Base-by-base conservation (phyloP, 2,329 filamentous ascomycete species). In the Aspergillus awamori region DNA sequence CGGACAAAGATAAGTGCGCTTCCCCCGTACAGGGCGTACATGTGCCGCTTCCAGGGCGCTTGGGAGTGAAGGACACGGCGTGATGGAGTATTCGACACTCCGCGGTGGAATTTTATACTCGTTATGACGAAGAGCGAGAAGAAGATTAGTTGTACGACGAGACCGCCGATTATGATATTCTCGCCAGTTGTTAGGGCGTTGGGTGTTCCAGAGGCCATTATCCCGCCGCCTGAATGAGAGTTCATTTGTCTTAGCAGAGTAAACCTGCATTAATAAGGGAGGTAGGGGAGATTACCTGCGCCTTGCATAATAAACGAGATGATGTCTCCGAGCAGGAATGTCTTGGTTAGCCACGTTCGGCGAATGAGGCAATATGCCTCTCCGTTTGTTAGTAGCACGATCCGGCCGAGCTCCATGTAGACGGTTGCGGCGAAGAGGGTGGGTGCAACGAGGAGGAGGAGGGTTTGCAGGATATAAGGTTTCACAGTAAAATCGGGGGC, bases 1-100 rank as follows among this genome's bases (percentile, higher is more conserved):
- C 64, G 58, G 2, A 62, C 51, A 36, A 67, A 61, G 11, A 67
- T 62, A n/a, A 67, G 47, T 5, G 61, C 8, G n/a, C 60, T 56
- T 8, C 36, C 41, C 13, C n/a, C 10, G 13, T 57, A 48, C 26
- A 28, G 33, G 2, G 20, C 26, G 22, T 24, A 20, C 43, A 48
- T 6, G 5, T 48, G 26, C 10, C 41, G 22, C 20, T 36, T 7
- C 54, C 41, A 57, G 2, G 15, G 15, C 43, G 17, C 22, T 20
- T 36, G 36, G 11, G 45, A 15, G 4, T 13, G n/a, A 3, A 45
- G 8, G 2, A 54, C 26, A 0, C n/a, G 47, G 30, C 24, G 24
- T 1, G 53, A 58, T 6, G 47, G 36, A 11, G 11, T 13, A 1
- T 47, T 20, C 4, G 38, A 52, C 6, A 63, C 49, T 1, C 39